These are phyloP conservation scores for Yamadazyma taylorii DNA, from an alignment of 1,139 yeast genomes.

Conservation along the genomic window DNA sequence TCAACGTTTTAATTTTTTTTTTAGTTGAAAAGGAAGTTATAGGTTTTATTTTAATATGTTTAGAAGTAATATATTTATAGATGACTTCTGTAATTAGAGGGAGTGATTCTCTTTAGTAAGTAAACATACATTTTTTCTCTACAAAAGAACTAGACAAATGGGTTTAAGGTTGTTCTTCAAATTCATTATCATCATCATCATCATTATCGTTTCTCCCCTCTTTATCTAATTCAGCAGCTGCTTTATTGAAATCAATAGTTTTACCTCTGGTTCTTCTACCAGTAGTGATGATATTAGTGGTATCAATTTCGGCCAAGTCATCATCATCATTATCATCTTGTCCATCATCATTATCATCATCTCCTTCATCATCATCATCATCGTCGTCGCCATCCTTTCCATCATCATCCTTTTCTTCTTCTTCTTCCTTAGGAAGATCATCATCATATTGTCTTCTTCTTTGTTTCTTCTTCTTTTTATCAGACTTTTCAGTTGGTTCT, in stretches of 20 bases:
- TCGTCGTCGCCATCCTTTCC: conserved; percentile 55
- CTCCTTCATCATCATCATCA: conserved; percentile 55
- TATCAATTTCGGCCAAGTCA: conserved; percentile 80
- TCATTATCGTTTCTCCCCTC: conserved; percentile 49
- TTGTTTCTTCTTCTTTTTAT: conserved; percentile 42
- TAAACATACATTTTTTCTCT: background rate
- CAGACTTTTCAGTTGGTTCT: conserved; percentile 17
- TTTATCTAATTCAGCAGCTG: conserved; percentile 69
- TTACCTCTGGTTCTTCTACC: conserved; percentile 93
- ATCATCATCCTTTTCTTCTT: conserved; percentile 43
- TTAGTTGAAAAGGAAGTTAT: conserved; percentile 7
- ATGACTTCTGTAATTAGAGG: background rate
- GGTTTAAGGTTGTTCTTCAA: conserved; percentile 13
- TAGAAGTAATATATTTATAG: conserved; percentile 6
- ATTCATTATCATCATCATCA: conserved; percentile 50
- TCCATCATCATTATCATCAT: conserved; percentile 47
- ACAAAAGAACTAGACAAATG: too few species aligned
- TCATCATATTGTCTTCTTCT: conserved; percentile 52
- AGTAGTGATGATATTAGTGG: conserved; percentile 74
- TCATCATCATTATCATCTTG: conserved; percentile 68
- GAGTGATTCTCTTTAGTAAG: background rate
- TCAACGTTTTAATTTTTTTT: conserved; percentile 11
- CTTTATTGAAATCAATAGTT: conserved; percentile 81
- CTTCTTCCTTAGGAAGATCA: conserved; percentile 41
- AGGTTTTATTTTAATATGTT: conserved; percentile 4